Evolutionary conservation across 805 yeast genomes (phyloP).

Genomic region (Grigorovia jiainica): DNA sequence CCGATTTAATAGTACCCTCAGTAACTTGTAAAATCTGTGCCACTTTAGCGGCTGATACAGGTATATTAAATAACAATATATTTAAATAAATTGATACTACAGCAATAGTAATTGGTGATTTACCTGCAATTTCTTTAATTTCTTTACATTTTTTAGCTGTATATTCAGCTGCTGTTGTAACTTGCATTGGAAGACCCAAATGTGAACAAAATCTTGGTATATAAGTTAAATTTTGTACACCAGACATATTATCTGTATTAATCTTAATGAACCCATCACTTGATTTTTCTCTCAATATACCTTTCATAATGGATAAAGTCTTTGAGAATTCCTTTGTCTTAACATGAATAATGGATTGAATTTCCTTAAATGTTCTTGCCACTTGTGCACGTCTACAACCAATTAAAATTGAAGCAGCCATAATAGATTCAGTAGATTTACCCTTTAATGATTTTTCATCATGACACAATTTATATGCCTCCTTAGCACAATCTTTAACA

Average conservation of each 20-base stretch:
- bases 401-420: slow-evolving; percentile 92
- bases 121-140: slow-evolving; percentile 88
- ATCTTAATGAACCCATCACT: slow-evolving; percentile 30
- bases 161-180: slow-evolving; percentile 86
- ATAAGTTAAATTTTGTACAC: slow-evolving; percentile 89
- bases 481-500: slow-evolving; percentile 96
- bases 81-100: slow-evolving; percentile 96
- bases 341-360: slow-evolving; percentile 88
- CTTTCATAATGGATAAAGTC: slow-evolving; percentile 77
- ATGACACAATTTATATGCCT: slow-evolving; percentile 83
- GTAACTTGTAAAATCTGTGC: slow-evolving; percentile 92
- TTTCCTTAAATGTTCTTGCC: slow-evolving; percentile 91
- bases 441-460: slow-evolving; percentile 83
- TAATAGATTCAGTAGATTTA: slow-evolving; percentile 83
- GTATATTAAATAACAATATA: slow-evolving; percentile 74
- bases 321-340: slow-evolving; percentile 92
- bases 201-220: slow-evolving; percentile 95
- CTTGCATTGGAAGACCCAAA: slow-evolving; percentile 73
- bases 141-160: slow-evolving; percentile 86
- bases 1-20: slow-evolving; percentile 93
- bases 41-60: slow-evolving; percentile 66
- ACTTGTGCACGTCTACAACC: slow-evolving; percentile 93
- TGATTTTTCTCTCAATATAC: slow-evolving; percentile 41
- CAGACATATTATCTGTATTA: slow-evolving; percentile 40
- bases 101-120: slow-evolving; percentile 95